Evolutionary conservation across 495 filamentous ascomycete genomes (phyloP).

Genomic region (Aspergillus campestris): DNA sequence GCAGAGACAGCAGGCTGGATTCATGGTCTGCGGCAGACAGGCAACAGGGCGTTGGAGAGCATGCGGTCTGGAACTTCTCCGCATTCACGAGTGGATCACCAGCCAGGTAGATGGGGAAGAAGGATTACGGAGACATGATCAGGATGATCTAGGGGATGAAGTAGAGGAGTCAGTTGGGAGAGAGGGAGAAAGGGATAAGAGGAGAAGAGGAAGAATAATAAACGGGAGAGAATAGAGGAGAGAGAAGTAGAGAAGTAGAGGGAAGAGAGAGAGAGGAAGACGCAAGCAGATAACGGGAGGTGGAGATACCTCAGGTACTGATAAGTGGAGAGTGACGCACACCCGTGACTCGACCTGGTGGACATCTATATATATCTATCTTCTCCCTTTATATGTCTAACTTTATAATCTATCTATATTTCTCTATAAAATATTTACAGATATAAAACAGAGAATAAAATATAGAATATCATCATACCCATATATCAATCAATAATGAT

Average conservation of each 20-base stretch:
- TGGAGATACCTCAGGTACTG: conserved; percentile 4
- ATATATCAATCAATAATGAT: no score
- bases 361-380: no score
- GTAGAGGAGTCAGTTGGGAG: conserved; percentile 15
- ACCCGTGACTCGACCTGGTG: conserved; percentile 21
- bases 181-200: conserved; percentile 11
- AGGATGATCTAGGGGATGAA: background rate
- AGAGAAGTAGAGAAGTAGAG: conserved; percentile 40
- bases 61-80: conserved; percentile 36
- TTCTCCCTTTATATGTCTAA: no score
- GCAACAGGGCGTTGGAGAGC: conserved; percentile 18
- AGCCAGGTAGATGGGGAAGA: conserved; percentile 11
- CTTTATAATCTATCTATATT: no score
- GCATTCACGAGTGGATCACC: conserved; percentile 27
- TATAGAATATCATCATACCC: no score
- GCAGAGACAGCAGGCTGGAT: background rate
- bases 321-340: conserved; percentile 23
- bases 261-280: conserved; percentile 25
- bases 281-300: background rate
- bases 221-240: conserved; percentile 24
- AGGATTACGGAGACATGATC: conserved; percentile 16
- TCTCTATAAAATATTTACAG: no score
- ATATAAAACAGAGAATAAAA: no score
- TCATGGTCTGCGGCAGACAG: conserved; percentile 22
- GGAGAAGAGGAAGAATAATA: conserved; percentile 16